phyloP scores from a whole-genome alignment of 768 basidiomycete genomes.

The Serendipita sp. region DNA sequence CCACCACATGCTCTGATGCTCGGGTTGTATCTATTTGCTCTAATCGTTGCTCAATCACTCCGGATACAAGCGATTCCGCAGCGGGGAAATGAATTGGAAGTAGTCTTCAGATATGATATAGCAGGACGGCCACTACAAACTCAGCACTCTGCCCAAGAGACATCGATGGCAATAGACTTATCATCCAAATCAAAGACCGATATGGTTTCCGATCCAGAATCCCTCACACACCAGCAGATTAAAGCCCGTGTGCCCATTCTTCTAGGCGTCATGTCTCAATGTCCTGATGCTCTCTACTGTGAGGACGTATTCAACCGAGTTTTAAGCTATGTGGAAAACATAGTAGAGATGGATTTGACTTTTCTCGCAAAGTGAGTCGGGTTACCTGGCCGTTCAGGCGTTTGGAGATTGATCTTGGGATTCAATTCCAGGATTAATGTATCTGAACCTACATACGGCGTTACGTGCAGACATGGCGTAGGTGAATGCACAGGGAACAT shows the following conservation, averaged over 20 bases:
- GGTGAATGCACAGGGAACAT: conserved; percentile 79
- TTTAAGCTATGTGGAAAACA: conserved; percentile 39
- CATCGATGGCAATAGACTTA: no score
- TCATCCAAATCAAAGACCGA: no score
- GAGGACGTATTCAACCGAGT: conserved; percentile 65
- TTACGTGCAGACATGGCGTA: conserved; percentile 63
- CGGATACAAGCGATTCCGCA: no score
- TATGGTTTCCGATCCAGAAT: no score
- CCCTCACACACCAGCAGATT: no score
- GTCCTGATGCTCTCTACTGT: conserved; percentile 73
- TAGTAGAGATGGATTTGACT: conserved; percentile 50
- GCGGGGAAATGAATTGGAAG: no score
- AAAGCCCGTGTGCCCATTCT: conserved; percentile 26
- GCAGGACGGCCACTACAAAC: no score
- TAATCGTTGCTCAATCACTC: no score
- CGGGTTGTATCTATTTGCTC: no score
- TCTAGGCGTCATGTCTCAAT: conserved; percentile 50
- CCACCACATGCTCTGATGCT: no score
- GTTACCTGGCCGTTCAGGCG: not conserved
- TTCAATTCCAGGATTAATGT: conserved; percentile 33
- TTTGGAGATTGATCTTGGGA: not conserved
- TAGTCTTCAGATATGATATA: no score
- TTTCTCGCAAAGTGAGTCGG: conserved; percentile 57
- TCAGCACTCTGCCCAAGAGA: no score
- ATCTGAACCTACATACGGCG: conserved; percentile 58